phyloP scores from a whole-genome alignment of 768 basidiomycete species.

The Pulveroboletus sp. region DNA sequence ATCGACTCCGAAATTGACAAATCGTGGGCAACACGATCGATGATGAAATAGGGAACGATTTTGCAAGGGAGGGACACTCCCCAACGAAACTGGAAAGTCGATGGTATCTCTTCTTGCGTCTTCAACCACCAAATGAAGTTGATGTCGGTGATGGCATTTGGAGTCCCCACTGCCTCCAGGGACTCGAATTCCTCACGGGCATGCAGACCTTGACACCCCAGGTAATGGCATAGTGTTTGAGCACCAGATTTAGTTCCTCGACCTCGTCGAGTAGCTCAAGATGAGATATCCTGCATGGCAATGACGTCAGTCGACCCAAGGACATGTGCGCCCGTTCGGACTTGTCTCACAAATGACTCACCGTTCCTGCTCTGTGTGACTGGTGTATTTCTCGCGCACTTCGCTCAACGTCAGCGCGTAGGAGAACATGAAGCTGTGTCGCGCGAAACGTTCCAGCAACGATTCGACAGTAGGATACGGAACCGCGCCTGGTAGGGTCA shows the following conservation, averaged over 20 bases:
- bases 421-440: constrained; percentile 45
- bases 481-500: constrained; percentile 67
- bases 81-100: too few relatives aligned
- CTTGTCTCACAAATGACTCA: constrained; percentile 25
- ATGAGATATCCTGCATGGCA: constrained; percentile 54
- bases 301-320: not conserved
- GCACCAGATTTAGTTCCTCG: constrained; percentile 83
- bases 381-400: constrained; percentile 43
- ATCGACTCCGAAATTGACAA: not conserved
- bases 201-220: constrained; percentile 43
- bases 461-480: constrained; percentile 56
- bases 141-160: not conserved
- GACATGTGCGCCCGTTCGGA: not conserved
- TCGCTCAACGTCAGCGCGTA: constrained; percentile 7
- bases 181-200: not conserved
- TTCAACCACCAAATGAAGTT: too few relatives aligned
- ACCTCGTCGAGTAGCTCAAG: constrained; percentile 82
- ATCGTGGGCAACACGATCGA: not conserved
- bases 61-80: not conserved
- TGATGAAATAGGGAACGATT: not conserved
- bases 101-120: too few relatives aligned
- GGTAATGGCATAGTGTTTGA: constrained; percentile 50
- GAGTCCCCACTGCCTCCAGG: constrained; percentile 18
- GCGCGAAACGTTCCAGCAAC: constrained; percentile 53
- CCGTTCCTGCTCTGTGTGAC: constrained; percentile 49